Conservation (phyloP, 1,284 basidiomycete genomes). For the Tilletiopsis washingtonensis region DNA sequence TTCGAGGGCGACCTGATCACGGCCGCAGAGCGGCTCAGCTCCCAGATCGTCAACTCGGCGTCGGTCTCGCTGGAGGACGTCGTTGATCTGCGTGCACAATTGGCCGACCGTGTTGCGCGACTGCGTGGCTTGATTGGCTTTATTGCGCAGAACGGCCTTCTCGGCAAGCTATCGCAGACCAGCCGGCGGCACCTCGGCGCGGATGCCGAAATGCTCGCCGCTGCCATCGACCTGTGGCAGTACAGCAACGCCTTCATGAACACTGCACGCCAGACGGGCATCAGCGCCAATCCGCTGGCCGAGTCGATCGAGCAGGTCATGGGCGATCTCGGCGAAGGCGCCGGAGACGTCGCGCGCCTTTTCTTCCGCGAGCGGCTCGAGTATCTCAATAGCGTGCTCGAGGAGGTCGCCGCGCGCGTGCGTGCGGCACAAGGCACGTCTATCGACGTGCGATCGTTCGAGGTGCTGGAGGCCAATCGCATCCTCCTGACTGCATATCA, state of each 20-base stretch:
- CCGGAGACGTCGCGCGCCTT: slow-evolving; percentile 63
- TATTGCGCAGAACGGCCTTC: slow-evolving; percentile 51
- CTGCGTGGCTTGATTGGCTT: slow-evolving; percentile 75
- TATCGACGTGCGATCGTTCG: slow-evolving; percentile 5
- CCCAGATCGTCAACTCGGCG: slow-evolving; percentile 48
- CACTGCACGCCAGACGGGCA: neutral
- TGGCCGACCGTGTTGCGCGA: slow-evolving; percentile 66
- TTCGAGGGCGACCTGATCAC: slow-evolving; percentile 70
- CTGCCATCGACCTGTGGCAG: slow-evolving; percentile 74
- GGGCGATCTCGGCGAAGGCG: slow-evolving; percentile 49
- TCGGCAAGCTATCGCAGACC: slow-evolving; percentile 64
- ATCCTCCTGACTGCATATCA: slow-evolving; percentile 62
- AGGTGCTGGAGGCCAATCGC: slow-evolving; percentile 59
- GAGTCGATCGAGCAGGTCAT: slow-evolving; percentile 60
- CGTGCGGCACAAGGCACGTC: too few species aligned
- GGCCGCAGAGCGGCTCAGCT: slow-evolving; percentile 62
- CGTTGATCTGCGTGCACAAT: slow-evolving; percentile 67
- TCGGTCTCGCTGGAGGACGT: slow-evolving; percentile 12
- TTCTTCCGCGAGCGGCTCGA: slow-evolving; percentile 72
- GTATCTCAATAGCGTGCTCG: slow-evolving; percentile 14
- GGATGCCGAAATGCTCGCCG: slow-evolving; percentile 83
- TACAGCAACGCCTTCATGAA: slow-evolving; percentile 59
- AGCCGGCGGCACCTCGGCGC: slow-evolving; percentile 66
- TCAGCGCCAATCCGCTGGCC: slow-evolving; percentile 38
- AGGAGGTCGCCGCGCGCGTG: slow-evolving; percentile 13